Evolutionary conservation across 2,329 filamentous ascomycete species (phyloP), one percentile per base, ranked within the genome.

Genomic region (Neonectria coccinea): DNA sequence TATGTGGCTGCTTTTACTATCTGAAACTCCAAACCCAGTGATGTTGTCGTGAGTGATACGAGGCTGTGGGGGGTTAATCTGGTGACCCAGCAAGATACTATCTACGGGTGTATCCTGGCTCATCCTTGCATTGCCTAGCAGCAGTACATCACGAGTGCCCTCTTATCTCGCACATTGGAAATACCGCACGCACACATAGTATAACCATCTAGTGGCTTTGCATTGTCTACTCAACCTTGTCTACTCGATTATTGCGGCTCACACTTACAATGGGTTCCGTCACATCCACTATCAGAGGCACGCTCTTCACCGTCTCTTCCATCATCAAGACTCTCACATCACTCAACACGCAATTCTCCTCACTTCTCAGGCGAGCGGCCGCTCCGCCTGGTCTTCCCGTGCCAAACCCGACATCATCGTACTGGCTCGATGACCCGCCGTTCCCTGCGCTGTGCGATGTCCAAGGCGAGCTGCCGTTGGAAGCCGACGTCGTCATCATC

Each of bases 401-500:
- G 14, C 67, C 78, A 10, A 76, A 80, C 48, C 79, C 83, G 1
- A 83, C 83, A 3, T 55, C 60, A 5, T 76, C 84, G 8, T 86
- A 83, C 73, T 86, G 83, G 84, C 77, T 82, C 29, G 72, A 79
- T 12, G 68, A 81, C 51, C 79, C 82, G 54, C 81, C 82, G 0
- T 81, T 79, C 70, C 80, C 81, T 4, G 74, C 79, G 20, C 76
- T 85, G 11, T 76, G 79, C 53, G 67, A 79, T 52, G 70, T 74
- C 2, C 74, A 75, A 33, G 65, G 73, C 2, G 62, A 65, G 2
- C 70, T 85, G 8, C 81, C 82, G 0, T 48, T 69, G 2, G 70
- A 76, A 7, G 81, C 80, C 6, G 85, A 88, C 61, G 73, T 86
- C 2, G 80, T 84, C 18, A 80, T 88, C 44, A 82, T 88, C 66